Evolutionary conservation across 2,329 filamentous ascomycete species (phyloP).

Genomic region (Alternaria viburni): DNA sequence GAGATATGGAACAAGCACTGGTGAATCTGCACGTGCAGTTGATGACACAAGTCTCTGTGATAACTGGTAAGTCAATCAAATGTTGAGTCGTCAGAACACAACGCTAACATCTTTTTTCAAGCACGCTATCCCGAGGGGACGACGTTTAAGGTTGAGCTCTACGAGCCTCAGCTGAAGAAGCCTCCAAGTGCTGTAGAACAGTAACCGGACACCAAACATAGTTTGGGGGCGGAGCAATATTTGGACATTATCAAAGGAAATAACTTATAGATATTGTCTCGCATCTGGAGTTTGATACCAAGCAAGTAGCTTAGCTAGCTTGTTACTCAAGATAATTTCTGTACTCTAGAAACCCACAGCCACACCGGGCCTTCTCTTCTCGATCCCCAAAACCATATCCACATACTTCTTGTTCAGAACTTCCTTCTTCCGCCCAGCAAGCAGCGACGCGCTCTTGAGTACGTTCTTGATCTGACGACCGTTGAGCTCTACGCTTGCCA

Average conservation of each 20-base stretch:
- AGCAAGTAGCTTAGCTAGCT: no score
- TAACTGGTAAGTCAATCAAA: neutral
- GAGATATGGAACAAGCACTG: neutral
- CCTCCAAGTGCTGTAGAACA: neutral
- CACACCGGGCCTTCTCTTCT: slow-evolving; percentile 19
- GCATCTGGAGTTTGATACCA: no score
- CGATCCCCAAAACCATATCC: slow-evolving; percentile 40
- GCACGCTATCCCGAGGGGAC: neutral
- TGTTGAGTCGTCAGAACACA: neutral
- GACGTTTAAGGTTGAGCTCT: neutral
- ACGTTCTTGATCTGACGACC: slow-evolving; percentile 60
- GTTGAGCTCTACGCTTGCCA: slow-evolving; percentile 53
- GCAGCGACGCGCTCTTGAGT: slow-evolving; percentile 33
- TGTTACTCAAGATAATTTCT: neutral
- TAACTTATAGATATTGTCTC: neutral
- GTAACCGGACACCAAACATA: no score
- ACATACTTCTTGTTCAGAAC: slow-evolving; percentile 23
- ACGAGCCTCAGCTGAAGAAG: neutral
- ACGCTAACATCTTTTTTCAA: no score
- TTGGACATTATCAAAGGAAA: no score
- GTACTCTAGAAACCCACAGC: neutral
- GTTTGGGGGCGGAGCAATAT: no score
- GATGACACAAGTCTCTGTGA: neutral
- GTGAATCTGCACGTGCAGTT: neutral
- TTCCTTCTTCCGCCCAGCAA: slow-evolving; percentile 30